Conservation (phyloP, 495 filamentous ascomycete genomes). For the Ramalina peruviana region DNA sequence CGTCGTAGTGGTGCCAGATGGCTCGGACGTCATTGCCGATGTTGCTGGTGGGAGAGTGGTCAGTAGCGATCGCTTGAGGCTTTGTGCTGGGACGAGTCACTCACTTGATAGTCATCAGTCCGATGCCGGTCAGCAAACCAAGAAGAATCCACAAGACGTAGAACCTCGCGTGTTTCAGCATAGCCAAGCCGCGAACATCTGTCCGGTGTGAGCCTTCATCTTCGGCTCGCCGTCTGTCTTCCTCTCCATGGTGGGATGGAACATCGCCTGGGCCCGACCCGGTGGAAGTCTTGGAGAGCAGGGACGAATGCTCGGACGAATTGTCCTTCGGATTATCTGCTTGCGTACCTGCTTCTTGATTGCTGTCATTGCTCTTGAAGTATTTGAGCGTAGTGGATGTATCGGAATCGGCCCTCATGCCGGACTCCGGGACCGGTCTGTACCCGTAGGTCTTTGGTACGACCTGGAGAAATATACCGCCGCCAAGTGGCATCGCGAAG, state of each 20-base stretch:
- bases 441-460: conserved; percentile 51
- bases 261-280: conserved; percentile 28
- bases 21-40: conserved; percentile 83
- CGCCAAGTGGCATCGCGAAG: conserved; percentile 52
- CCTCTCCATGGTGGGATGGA: conserved; percentile 10
- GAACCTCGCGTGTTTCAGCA: conserved; percentile 68
- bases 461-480: conserved; percentile 71
- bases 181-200: conserved; percentile 79
- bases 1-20: conserved; percentile 73
- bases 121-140: conserved; percentile 80
- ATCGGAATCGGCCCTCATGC: conserved; percentile 38
- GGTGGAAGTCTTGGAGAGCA: conserved; percentile 49
- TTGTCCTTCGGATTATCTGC: conserved; percentile 23
- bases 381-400: conserved; percentile 34
- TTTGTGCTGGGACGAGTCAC: conserved; percentile 18
- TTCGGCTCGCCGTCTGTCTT: conserved; percentile 5
- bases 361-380: conserved; percentile 42
- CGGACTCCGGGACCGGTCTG: conserved; percentile 41
- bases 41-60: conserved; percentile 50
- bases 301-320: conserved; percentile 67
- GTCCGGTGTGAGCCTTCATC: conserved; percentile 45
- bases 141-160: conserved; percentile 81
- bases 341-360: conserved; percentile 58
- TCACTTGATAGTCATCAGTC: conserved; percentile 98
- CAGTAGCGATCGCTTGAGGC: background rate